phyloP scores from a whole-genome alignment of 441 rosid species.

The Bruguiera hainesii region DNA sequence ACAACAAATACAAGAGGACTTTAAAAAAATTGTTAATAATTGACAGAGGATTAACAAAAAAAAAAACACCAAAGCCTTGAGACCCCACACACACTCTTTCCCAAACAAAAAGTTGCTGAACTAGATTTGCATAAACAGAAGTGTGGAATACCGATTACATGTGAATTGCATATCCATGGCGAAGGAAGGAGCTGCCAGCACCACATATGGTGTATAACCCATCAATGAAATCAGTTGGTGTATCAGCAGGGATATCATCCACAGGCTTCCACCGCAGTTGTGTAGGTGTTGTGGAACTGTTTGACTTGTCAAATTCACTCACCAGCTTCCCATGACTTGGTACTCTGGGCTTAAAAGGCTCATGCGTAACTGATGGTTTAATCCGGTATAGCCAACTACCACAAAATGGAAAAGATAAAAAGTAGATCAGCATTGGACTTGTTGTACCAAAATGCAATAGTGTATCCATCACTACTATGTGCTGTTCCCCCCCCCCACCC shows the following conservation, averaged over 20 bases:
- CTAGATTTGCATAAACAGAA: not conserved
- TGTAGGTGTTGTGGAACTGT: constrained; percentile 71
- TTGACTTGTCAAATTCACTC: constrained; percentile 73
- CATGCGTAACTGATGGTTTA: constrained; percentile 93
- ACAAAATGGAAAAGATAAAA: not conserved
- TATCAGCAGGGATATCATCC: constrained; percentile 50
- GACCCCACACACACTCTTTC: too few relatives aligned
- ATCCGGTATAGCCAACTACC: constrained; percentile 85
- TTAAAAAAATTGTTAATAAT: not conserved
- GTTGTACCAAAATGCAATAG: too few relatives aligned
- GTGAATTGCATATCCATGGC: constrained; percentile 94
- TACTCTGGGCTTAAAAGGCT: constrained; percentile 70
- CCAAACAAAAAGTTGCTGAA: too few relatives aligned
- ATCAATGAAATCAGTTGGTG: constrained; percentile 72
- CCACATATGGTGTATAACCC: constrained; percentile 86
- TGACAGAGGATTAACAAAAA: not conserved
- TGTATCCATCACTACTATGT: too few relatives aligned
- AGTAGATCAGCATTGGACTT: not conserved
- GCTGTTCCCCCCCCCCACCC: too few relatives aligned
- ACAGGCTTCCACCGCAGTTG: constrained; percentile 96
- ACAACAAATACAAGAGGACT: not conserved
- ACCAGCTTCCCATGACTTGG: constrained; percentile 65
- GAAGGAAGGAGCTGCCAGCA: constrained; percentile 90
- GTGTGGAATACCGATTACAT: constrained; percentile 46
- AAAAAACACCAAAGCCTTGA: too few relatives aligned